Base-by-base conservation (phyloP, 2,329 filamentous ascomycete species). In the Colletotrichum cereale region DNA sequence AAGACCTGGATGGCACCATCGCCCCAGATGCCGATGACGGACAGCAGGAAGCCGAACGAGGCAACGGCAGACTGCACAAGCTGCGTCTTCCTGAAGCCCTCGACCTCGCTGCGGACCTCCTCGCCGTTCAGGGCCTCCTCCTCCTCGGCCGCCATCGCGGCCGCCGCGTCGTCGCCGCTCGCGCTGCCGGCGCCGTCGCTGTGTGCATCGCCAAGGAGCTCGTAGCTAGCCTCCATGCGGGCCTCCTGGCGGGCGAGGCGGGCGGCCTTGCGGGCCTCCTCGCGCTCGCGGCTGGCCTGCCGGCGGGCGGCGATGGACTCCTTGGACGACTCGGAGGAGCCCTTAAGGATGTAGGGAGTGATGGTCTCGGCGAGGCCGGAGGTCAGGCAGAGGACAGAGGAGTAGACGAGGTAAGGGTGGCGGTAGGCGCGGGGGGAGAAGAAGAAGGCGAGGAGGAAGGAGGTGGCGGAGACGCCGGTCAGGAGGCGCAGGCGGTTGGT, bases 331-430 rank as follows among this genome's bases (percentile, higher is more conserved):
- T 75, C 65, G 72, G 75, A 34, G 77, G 77, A 47, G 76, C 76
- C 18, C 42, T 74, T 71, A 55, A 82, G 80, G 72, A 86, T 76
- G 71, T 81, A 81, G 1, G 87, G 85, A 21, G 86, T 81, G 50
- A 89, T 77, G 31, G 82, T 79, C 67, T 87, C 86, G 52, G 84
- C 85, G 55, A 88, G 84, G 29, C 87, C 86, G 55, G 93, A 89
- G 48, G 93, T 84, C 48, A 87, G 85, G 53, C 91, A 88, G 68
- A 95, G 87, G 34, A 94, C 82, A 3, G 91, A 90, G 18, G 94
- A 94, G 90, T 96, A 98, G 71, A 98, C 82, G 34, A 98, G 90
- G 80, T 97, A 98, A 0, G 96, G 96, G 80, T 98, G 96, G 79
- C 92, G 91, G 75, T 89, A 87, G 67, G 90, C 88, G 34, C 89